Evolutionary conservation across 495 filamentous ascomycete species (phyloP).

Genomic region (Penicillium simplicissimum): DNA sequence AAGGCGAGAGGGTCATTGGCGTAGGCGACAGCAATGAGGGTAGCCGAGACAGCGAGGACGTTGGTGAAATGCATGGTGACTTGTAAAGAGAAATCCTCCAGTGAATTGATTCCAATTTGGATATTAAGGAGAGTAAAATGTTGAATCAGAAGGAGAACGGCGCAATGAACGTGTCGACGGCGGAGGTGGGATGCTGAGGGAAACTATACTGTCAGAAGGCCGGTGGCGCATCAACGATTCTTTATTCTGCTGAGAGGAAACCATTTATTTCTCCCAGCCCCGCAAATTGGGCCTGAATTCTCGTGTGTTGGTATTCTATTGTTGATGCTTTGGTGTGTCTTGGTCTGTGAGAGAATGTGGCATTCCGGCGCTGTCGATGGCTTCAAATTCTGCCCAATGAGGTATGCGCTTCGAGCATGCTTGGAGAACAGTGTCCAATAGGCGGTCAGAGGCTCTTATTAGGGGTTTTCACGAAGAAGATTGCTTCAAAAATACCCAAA

Average conservation of each 20-base stretch:
- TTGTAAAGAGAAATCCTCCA: background rate
- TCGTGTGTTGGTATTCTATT: slow-evolving; percentile 22
- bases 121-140: slow-evolving; percentile 23
- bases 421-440: background rate
- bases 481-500: background rate
- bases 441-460: background rate
- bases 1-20: slow-evolving; percentile 43
- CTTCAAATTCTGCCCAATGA: background rate
- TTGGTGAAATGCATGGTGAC: slow-evolving; percentile 29
- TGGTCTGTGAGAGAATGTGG: slow-evolving; percentile 24
- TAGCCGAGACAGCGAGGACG: slow-evolving; percentile 39
- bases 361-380: slow-evolving; percentile 25
- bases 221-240: slow-evolving; percentile 26
- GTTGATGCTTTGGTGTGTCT: slow-evolving; percentile 14
- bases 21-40: slow-evolving; percentile 24
- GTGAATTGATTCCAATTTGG: slow-evolving; percentile 3
- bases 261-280: slow-evolving; percentile 10
- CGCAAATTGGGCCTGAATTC: slow-evolving; percentile 15
- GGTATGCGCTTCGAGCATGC: background rate
- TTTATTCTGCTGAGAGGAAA: slow-evolving; percentile 18
- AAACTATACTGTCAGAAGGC: background rate
- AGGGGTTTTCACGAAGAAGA: background rate
- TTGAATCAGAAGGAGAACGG: background rate
- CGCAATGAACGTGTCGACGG: slow-evolving; percentile 4
- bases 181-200: background rate